A percentile compares a stretch with the other conserved stretches of the same genome.
phyloP scores from a whole-genome alignment of 2,329 filamentous ascomycete genomes.

The Fonsecaea erecta region DNA sequence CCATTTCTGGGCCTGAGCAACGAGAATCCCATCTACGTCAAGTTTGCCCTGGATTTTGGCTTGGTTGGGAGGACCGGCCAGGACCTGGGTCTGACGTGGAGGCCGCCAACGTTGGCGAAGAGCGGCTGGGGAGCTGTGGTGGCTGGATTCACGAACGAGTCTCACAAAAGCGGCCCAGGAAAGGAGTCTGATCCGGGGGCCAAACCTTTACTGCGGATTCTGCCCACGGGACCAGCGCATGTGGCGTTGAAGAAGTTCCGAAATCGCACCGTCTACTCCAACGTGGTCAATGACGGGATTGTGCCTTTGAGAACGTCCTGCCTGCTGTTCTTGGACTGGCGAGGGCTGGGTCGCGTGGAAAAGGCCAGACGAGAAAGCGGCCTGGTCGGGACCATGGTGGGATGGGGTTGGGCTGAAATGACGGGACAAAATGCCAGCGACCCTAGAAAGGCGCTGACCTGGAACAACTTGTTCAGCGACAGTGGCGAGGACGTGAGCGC shows the following conservation, averaged over 20 bases:
- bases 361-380: constrained; percentile 93
- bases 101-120: constrained; percentile 70
- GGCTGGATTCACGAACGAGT: constrained; percentile 61
- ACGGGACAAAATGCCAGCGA: constrained; percentile 69
- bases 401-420: constrained; percentile 92
- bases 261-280: constrained; percentile 78
- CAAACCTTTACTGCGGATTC: constrained; percentile 78
- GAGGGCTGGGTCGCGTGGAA: constrained; percentile 87
- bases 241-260: constrained; percentile 76
- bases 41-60: constrained; percentile 94
- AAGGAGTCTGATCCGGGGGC: constrained; percentile 76
- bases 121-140: constrained; percentile 78
- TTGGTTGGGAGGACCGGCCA: constrained; percentile 95
- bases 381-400: constrained; percentile 87
- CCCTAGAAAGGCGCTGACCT: constrained; percentile 49
- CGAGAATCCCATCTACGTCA: constrained; percentile 96
- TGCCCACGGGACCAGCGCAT: constrained; percentile 84
- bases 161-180: constrained; percentile 53
- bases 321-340: constrained; percentile 95
- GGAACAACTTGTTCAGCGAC: constrained; percentile 40
- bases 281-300: constrained; percentile 87
- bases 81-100: constrained; percentile 92
- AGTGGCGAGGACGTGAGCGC: constrained; percentile 33
- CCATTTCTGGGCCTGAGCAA: constrained; percentile 88
- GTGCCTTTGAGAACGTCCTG: constrained; percentile 94